phyloP scores from a whole-genome alignment of 2,329 filamentous ascomycete species.

The Curvularia lunata region DNA sequence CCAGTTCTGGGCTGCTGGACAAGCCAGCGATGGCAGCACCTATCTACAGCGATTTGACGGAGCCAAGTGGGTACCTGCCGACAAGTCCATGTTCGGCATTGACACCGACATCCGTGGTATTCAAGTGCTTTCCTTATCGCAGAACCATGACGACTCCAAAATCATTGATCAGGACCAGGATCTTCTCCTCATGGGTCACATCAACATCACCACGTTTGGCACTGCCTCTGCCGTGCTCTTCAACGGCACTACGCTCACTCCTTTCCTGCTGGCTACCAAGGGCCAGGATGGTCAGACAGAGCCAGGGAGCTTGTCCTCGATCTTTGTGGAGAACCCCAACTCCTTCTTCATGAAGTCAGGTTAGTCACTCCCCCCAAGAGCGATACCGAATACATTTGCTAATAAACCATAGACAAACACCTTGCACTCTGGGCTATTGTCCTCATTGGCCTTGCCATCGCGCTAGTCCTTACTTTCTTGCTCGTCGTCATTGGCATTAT shows the following conservation, averaged over 20 bases:
- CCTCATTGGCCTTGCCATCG: constrained; percentile 79
- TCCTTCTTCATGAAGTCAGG: constrained; percentile 72
- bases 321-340: constrained; percentile 80
- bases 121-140: constrained; percentile 76
- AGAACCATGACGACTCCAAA: constrained; percentile 68
- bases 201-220: constrained; percentile 77
- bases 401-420: constrained; percentile 54
- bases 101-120: constrained; percentile 77
- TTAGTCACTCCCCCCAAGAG: constrained; percentile 53
- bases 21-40: constrained; percentile 68
- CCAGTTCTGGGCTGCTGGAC: constrained; percentile 83
- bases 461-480: constrained; percentile 77
- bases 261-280: constrained; percentile 80
- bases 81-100: constrained; percentile 61
- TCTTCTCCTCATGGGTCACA: constrained; percentile 83
- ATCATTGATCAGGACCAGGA: constrained; percentile 71
- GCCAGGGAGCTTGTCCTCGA: constrained; percentile 75
- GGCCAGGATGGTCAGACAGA: constrained; percentile 58
- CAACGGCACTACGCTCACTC: constrained; percentile 78
- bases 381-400: constrained; percentile 2
- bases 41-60: constrained; percentile 87
- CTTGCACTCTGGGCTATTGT: constrained; percentile 79
- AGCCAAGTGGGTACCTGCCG: constrained; percentile 70
- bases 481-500: constrained; percentile 77
- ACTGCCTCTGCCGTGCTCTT: constrained; percentile 85